These are phyloP conservation scores for Diphasiastrum complanatum DNA, from an alignment of 83 land plant genomes.

Conservation along the genomic window DNA sequence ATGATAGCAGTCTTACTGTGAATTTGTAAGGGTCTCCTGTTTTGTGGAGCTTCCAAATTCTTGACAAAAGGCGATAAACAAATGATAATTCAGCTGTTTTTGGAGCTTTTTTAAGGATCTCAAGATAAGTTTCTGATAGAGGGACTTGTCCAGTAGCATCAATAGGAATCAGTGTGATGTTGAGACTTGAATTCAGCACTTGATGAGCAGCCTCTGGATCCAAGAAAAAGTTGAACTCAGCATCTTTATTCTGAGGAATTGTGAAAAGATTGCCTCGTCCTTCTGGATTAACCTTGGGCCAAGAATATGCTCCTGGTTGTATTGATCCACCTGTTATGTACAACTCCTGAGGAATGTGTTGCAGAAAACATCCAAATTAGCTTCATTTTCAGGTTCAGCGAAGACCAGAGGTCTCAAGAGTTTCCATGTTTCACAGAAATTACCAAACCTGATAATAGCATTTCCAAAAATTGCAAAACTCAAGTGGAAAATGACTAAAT, in stretches of 20 bases:
- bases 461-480: background rate
- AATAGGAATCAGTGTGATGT: conserved; percentile 10
- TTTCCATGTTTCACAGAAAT: too few relatives aligned
- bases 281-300: background rate
- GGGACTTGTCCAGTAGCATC: conserved; percentile 11
- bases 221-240: conserved; percentile 23
- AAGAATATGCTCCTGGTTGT: background rate
- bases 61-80: too few relatives aligned
- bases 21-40: too few relatives aligned
- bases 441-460: background rate
- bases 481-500: background rate
- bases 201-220: conserved; percentile 17
- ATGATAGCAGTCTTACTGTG: too few relatives aligned
- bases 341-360: conserved; percentile 6
- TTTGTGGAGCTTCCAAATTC: too few relatives aligned
- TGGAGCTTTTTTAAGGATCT: background rate
- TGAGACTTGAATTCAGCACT: conserved; percentile 3
- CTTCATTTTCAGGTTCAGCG: too few relatives aligned
- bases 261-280: conserved; percentile 16
- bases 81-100: background rate
- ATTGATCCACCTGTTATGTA: background rate
- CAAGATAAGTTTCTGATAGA: background rate
- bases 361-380: too few relatives aligned
- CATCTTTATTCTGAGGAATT: background rate
- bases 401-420: too few relatives aligned